Evolutionary conservation across 2,329 filamentous ascomycete species (phyloP), one percentile per base, ranked within the genome.

Genomic region (Xylariaceae sp.): DNA sequence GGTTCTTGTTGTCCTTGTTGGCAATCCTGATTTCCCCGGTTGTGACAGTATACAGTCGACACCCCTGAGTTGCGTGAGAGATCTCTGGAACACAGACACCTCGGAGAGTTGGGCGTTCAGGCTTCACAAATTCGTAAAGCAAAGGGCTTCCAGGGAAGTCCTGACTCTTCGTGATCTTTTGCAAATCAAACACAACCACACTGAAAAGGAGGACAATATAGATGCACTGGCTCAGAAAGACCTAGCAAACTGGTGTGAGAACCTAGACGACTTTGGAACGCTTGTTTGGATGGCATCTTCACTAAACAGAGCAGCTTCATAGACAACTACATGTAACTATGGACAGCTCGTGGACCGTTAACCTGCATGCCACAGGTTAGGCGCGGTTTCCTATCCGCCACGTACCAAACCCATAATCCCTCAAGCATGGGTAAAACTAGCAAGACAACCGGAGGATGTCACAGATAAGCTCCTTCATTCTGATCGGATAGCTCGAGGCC

Each of bases 241-340:
- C 30, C 35, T 64, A 18, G 51, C 40, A 3, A 51, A 45, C 15
- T 66, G 63, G 62, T 64, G 62, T 31, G 58, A 61, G 44, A 51
- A 39, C 5, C 10, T 57, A 5, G 63, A 65, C 47, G 61, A 61
- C n/a, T 58, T 63, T 38, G 56, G 52, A 36, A 61, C 45, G 11
- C 54, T 58, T 51, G 50, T 62, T 1, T 63, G 55, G 69, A 71
- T 60, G 62, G 58, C 60, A 2, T 49, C 51, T 3, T 35, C 58
- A 45, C 66, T 71, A 59, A 64, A 71, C 19, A 17, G 32, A 12
- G 18, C 40, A 12, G 33, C 33, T 36, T 36, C 33, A 36, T 36
- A 12, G 22, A 7, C 22, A 27, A 27, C 22, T 7, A 27, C n/a
- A n/a, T n/a, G n/a, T n/a, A n/a, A n/a, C 22, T 7, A 27, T 27